Base-by-base conservation (phyloP, 495 filamentous ascomycete genomes). In the Aspergillus leporis region DNA sequence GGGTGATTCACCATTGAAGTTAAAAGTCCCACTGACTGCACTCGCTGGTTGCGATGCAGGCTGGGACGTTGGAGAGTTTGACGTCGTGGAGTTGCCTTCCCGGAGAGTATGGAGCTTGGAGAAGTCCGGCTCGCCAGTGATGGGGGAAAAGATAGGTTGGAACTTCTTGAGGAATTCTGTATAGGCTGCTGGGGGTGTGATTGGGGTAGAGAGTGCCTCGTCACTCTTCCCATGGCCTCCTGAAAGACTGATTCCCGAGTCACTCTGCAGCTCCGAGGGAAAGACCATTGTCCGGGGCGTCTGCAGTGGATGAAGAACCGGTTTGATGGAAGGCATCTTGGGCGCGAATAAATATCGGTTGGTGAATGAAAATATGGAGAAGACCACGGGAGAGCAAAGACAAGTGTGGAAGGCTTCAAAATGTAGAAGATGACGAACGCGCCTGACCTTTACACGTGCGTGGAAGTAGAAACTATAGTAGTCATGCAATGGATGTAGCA, bases 131-230 rank as follows among this genome's bases (percentile, higher is more conserved):
- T 66, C 73, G 0, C 74, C 72, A 34, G 70, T 75, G 13, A 58
- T 49, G 0, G 80, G 78, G 10, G 71, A 70, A 60, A 88, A 75
- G 23, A 86, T 78, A 2, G 90, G 90, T 12, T 89, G 90, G 40
- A 92, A 76, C 7, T 86, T 85, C 66, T 90, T 90, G 55, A 98
- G 85, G 68, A 97, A 98, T 63, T 98, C 90, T 43, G 91, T 89
- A 68, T 98, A 98, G 54, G 93, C 92, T 5, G 81, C 78, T 3
- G 93, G 93, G 28, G 93, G 93, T n/a, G 89, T 94, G 74, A 98
- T 95, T 49, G 93, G 93, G 3, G 92, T 97, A 66, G 86, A 86
- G 9, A 65, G 70, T 28, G 76, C 63, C 60, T 86, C 81, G 56
- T 83, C 80, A 52, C 77, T 73, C 58, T 83, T 83, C 61, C 84